Conservation (phyloP, 768 basidiomycete genomes). For the Mycena haematopus region DNA sequence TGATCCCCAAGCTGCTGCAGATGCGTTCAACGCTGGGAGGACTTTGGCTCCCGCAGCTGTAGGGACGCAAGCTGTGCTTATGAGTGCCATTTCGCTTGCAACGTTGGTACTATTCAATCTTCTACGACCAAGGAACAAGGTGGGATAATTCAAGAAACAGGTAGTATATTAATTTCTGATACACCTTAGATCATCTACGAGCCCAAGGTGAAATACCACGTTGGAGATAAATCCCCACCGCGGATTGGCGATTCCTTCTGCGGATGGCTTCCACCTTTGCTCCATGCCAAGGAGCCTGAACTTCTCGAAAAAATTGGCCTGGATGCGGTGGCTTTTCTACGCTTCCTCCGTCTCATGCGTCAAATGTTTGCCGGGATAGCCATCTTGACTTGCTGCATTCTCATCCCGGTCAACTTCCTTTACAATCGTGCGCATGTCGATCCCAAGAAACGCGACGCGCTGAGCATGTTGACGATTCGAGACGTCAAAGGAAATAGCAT, state of each 20-base stretch:
- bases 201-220: constrained; percentile 92
- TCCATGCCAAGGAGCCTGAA: constrained; percentile 86
- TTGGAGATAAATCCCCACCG: constrained; percentile 77
- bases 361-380: constrained; percentile 72
- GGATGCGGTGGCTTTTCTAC: constrained; percentile 91
- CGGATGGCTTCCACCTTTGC: constrained; percentile 89
- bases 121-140: constrained; percentile 83
- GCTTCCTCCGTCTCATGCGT: constrained; percentile 88
- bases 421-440: constrained; percentile 62
- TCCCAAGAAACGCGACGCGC: constrained; percentile 48
- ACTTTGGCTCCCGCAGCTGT: constrained; percentile 67
- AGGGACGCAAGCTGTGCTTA: constrained; percentile 61
- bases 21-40: constrained; percentile 40
- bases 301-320: constrained; percentile 88
- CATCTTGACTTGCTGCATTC: constrained; percentile 67
- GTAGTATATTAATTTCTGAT: constrained; percentile 15
- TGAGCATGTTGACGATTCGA: constrained; percentile 75
- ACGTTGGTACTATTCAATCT: constrained; percentile 57
- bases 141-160: constrained; percentile 26
- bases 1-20: constrained; percentile 8
- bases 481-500: constrained; percentile 65
- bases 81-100: constrained; percentile 59
- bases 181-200: constrained; percentile 79
- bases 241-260: constrained; percentile 82
- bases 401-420: constrained; percentile 47